Percentiles rank a stretch among this genome's conserved stretches.
phyloP scores from a whole-genome alignment of 2,329 filamentous ascomycete genomes.

The Elsinoe batatas region DNA sequence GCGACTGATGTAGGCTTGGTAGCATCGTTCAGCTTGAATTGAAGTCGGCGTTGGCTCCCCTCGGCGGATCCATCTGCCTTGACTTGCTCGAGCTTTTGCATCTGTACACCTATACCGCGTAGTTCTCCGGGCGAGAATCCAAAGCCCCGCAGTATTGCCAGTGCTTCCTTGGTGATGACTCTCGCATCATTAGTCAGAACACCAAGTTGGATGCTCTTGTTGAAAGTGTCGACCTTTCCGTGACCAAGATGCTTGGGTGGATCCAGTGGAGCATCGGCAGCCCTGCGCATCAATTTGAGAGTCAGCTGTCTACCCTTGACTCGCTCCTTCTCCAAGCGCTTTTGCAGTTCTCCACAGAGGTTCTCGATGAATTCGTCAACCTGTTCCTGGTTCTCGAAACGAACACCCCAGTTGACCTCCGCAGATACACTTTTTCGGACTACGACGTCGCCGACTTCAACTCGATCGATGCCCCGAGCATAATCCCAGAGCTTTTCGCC shows the following conservation, averaged over 20 bases:
- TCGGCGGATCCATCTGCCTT: conserved; percentile 52
- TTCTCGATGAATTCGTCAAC: conserved; percentile 85
- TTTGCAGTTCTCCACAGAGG: conserved; percentile 74
- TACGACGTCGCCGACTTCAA: conserved; percentile 76
- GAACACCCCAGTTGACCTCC: conserved; percentile 96
- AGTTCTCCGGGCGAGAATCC: conserved; percentile 83
- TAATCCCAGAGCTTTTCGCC: conserved; percentile 87
- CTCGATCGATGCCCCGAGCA: conserved; percentile 72
- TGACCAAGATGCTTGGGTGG: conserved; percentile 90
- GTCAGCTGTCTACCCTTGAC: conserved; percentile 84
- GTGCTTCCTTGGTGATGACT: conserved; percentile 66
- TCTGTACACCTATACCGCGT: conserved; percentile 83
- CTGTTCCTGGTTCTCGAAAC: conserved; percentile 85
- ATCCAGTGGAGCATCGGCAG: conserved; percentile 78
- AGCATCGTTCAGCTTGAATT: conserved; percentile 52
- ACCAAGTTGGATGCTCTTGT: conserved; percentile 74
- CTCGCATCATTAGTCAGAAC: conserved; percentile 70
- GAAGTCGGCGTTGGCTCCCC: conserved; percentile 69
- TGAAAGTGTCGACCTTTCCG: conserved; percentile 89
- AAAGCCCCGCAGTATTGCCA: conserved; percentile 73
- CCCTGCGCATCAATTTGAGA: conserved; percentile 87
- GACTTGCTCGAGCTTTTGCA: conserved; percentile 81
- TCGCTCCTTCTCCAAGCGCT: conserved; percentile 67
- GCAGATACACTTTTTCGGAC: conserved; percentile 90
- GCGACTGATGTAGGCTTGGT: conserved; percentile 25